Evolutionary conservation across 257 asterid genomes (phyloP).

Genomic region (Fraxinus cuspidata): DNA sequence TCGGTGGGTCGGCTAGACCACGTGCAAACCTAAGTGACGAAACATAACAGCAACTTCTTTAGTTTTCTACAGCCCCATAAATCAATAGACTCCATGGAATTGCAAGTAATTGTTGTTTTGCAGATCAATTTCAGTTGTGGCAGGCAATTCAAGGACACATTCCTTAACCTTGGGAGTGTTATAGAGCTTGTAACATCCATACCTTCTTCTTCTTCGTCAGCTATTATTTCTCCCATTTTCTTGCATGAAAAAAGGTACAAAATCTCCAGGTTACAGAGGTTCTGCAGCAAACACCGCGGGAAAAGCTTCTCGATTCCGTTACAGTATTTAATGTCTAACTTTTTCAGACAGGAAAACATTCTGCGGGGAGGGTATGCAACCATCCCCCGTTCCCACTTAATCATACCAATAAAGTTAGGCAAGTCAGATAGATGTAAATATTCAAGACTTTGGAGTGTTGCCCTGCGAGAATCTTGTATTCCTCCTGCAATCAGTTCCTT

Average conservation of each 20-base stretch:
- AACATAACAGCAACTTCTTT: neutral
- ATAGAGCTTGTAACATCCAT: neutral
- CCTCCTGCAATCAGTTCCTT: neutral
- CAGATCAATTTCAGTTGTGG: conserved; percentile 30
- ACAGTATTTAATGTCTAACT: neutral
- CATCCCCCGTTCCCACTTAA: neutral
- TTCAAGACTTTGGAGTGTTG: conserved; percentile 7
- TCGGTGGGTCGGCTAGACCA: too few species aligned
- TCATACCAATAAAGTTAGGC: neutral
- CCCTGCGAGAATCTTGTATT: neutral
- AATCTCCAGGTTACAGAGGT: conserved; percentile 11
- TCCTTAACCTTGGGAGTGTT: conserved; percentile 20
- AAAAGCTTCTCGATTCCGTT: conserved; percentile 9
- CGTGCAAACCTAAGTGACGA: too few species aligned
- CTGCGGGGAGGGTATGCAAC: neutral
- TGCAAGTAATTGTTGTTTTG: conserved; percentile 21
- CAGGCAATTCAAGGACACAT: neutral
- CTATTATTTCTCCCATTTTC: conserved; percentile 22
- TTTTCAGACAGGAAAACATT: conserved; percentile 19
- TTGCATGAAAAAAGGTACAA: neutral
- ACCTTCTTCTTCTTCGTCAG: neutral
- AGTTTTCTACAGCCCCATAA: conserved; percentile 11
- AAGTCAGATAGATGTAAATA: conserved; percentile 9
- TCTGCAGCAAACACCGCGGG: conserved; percentile 1
- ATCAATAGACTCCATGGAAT: conserved; percentile 13